Base-by-base conservation (phyloP, 768 basidiomycete species). In the Piloderma croceum region DNA sequence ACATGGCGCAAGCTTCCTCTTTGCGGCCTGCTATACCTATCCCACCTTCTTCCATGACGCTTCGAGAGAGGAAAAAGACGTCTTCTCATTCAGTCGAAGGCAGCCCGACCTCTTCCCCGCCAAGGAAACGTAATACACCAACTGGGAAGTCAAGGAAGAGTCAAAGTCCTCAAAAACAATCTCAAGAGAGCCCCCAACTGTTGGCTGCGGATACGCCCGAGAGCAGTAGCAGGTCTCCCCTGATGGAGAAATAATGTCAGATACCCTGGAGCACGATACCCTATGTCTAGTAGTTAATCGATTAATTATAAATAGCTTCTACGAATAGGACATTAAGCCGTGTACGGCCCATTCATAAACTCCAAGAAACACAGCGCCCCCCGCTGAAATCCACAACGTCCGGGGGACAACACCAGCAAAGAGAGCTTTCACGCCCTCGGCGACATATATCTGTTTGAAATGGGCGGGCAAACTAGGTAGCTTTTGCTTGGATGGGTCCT, bases 311-410 rank as follows among this genome's bases (percentile, higher is more conserved):
- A n/a, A n/a, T n/a, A 36, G 41, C 36, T 40, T 34, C 51, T 40
- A 44, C 23, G 20, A 10, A 20, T 29, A 45, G 2, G 58, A 55
- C 54, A 70, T 70, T 9, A 86, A 58, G 3, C 70, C 65, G 51
- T 74, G 68, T 3, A 82, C 67, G 1, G 71, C 78, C 76, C 79
- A 83, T 60, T 99, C 94, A 52, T 97, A 99, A 36, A 90, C 83
- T n/a, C 96, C 96, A 19, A 99, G 71, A 61, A 99, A 99, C 0
- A 98, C 90, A 1, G 93, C 92, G 2, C 96, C 96, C 3, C 96
- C 96, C 2, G 89, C 81, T 2, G 90, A 91, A 54, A 99, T 98
- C 86, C 94, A 98, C 38, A 96, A 58, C 27, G 93, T 97, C 57
- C 96, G 76, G 19, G 94, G 94, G 6, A 93, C 73, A 31, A 86